phyloP scores from a whole-genome alignment of 192 early-diverging fungal species.

The Allomyces macrogynus region DNA sequence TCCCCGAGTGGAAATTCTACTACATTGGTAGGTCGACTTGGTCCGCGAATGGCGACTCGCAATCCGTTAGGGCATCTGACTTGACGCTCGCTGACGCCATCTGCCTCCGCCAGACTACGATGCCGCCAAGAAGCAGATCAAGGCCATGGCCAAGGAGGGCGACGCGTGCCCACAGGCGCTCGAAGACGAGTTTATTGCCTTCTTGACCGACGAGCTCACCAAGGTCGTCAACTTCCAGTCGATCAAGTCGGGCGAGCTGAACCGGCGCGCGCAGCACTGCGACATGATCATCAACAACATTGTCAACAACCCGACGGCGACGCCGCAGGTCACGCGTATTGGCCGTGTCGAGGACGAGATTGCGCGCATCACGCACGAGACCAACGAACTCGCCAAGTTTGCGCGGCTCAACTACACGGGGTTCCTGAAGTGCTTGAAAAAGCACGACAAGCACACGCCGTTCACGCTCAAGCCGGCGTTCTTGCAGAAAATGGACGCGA shows the following conservation, averaged over 20 bases:
- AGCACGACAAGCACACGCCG: conserved; percentile 91
- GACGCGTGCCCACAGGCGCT: neutral
- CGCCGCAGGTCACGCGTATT: conserved; percentile 22
- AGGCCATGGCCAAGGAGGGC: neutral
- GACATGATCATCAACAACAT: conserved; percentile 37
- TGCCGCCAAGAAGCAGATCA: neutral
- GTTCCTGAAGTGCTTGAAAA: conserved; percentile 87
- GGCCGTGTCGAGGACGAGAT: conserved; percentile 35
- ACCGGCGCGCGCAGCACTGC: conserved; percentile 42
- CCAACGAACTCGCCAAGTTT: conserved; percentile 56
- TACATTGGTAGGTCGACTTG: conserved; percentile 32
- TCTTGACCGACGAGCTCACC: neutral
- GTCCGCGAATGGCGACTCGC: too few species aligned
- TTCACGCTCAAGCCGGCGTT: conserved; percentile 59
- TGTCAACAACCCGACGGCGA: conserved; percentile 20
- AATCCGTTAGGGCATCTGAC: too few species aligned
- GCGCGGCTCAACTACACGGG: conserved; percentile 64
- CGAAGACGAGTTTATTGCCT: neutral
- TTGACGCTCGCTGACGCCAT: too few species aligned
- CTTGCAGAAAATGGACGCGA: conserved; percentile 56
- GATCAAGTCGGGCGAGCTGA: conserved; percentile 51
- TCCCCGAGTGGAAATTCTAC: conserved; percentile 71
- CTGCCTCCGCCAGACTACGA: neutral
- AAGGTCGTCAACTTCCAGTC: conserved; percentile 51
- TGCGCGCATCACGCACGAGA: conserved; percentile 50